A percentile compares a stretch with the other conserved stretches of the same genome.
phyloP scores from a whole-genome alignment of 306 rosid genomes.

The Cicer yamashitae region DNA sequence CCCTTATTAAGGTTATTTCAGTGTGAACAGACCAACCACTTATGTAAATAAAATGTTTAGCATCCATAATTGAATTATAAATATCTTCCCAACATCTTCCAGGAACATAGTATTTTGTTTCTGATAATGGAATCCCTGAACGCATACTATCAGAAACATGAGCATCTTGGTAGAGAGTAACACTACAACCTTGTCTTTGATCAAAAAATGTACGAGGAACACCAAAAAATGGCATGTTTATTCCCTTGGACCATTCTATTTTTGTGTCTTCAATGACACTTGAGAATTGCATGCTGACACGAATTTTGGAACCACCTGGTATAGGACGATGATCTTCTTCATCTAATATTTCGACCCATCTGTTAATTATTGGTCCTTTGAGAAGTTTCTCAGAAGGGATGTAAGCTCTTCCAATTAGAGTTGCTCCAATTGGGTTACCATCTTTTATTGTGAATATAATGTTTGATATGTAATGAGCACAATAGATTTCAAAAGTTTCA shows the following conservation, averaged over 20 bases:
- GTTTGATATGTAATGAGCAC: slow-evolving; percentile 69
- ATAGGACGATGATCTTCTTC: slow-evolving; percentile 64
- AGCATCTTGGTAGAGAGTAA: slow-evolving; percentile 85
- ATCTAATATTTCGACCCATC: slow-evolving; percentile 65
- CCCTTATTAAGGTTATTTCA: slow-evolving; percentile 62
- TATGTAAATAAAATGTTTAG: slow-evolving; percentile 70
- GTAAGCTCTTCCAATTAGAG: slow-evolving; percentile 79
- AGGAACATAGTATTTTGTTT: slow-evolving; percentile 39
- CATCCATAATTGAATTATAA: slow-evolving; percentile 61
- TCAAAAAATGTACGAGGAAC: slow-evolving; percentile 71
- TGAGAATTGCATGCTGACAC: slow-evolving; percentile 53
- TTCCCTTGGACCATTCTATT: slow-evolving; percentile 61
- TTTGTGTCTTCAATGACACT: slow-evolving; percentile 36
- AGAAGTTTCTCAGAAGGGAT: slow-evolving; percentile 57
- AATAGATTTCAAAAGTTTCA: slow-evolving; percentile 63
- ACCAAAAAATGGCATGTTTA: slow-evolving; percentile 52
- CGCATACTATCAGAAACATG: slow-evolving; percentile 43
- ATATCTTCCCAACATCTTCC: slow-evolving; percentile 84
- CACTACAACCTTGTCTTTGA: slow-evolving; percentile 68
- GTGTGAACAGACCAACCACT: slow-evolving; percentile 82
- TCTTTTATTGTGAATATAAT: slow-evolving; percentile 77
- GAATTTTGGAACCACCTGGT: slow-evolving; percentile 56
- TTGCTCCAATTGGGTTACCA: slow-evolving; percentile 69
- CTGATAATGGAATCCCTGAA: slow-evolving; percentile 31
- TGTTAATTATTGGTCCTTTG: slow-evolving; percentile 36